These are phyloP conservation scores for Telopea speciosissima DNA, from an alignment of 177 flowering plant genomes.

Conservation along the genomic window DNA sequence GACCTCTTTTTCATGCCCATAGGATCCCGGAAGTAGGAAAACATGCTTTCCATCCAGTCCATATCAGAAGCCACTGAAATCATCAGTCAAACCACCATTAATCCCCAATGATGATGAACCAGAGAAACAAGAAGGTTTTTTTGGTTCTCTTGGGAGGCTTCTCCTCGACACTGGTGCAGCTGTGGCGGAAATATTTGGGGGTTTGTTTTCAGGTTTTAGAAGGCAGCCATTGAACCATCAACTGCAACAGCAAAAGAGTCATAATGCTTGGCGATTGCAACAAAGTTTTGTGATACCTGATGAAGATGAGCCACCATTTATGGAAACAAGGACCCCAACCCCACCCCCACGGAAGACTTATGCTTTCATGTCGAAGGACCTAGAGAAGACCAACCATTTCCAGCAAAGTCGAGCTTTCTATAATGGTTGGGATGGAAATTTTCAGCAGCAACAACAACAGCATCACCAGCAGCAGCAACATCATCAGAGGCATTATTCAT, in stretches of 20 bases:
- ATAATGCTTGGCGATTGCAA: conserved; percentile 62
- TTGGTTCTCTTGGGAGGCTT: conserved; percentile 58
- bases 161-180: conserved; percentile 41
- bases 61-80: conserved; percentile 62
- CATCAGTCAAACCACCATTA: conserved; percentile 65
- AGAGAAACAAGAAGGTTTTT: conserved; percentile 68
- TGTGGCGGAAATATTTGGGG: conserved; percentile 51
- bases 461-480: conserved; percentile 42
- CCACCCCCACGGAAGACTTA: conserved; percentile 84
- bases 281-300: conserved; percentile 76
- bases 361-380: conserved; percentile 81
- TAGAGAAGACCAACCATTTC: conserved; percentile 61
- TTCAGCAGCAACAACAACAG: conserved; percentile 31
- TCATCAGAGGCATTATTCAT: conserved; percentile 54
- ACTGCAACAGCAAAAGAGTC: conserved; percentile 31
- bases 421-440: conserved; percentile 49
- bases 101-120: conserved; percentile 65
- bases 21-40: conserved; percentile 36
- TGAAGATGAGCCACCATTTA: conserved; percentile 83
- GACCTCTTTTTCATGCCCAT: conserved; percentile 1
- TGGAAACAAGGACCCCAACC: conserved; percentile 73
- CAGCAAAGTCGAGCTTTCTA: conserved; percentile 51
- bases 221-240: conserved; percentile 34
- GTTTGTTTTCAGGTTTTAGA: conserved; percentile 51
- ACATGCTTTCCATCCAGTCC: conserved; percentile 23